Conservation (phyloP, 1,139 yeast genomes). For the Taiozyma sp. region DNA sequence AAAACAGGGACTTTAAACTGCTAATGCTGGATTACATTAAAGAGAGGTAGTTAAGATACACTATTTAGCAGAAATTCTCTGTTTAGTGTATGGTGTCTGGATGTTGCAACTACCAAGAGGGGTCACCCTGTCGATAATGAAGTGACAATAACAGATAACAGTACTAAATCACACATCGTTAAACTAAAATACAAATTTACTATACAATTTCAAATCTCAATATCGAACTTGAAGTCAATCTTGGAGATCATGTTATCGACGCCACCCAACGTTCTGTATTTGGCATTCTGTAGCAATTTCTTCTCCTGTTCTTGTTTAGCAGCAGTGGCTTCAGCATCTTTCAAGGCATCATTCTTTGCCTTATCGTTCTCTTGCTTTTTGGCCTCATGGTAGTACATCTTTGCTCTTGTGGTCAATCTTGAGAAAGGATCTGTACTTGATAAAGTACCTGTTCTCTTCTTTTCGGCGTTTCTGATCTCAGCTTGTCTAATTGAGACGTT, state of each 20-base stretch:
- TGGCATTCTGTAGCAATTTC: conserved; percentile 27
- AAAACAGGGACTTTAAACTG: neutral
- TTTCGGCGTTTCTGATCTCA: conserved; percentile 60
- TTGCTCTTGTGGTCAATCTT: conserved; percentile 80
- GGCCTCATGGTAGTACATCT: conserved; percentile 64
- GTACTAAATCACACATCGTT: neutral
- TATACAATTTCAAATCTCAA: conserved; percentile 25
- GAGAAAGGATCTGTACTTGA: conserved; percentile 80
- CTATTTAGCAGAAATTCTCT: neutral
- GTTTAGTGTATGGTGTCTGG: neutral
- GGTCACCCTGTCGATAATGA: neutral
- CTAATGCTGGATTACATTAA: neutral
- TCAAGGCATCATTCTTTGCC: conserved; percentile 37
- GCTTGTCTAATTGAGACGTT: conserved; percentile 75
- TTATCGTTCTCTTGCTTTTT: conserved; percentile 42
- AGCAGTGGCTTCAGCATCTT: conserved; percentile 29
- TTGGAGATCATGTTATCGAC: conserved; percentile 43
- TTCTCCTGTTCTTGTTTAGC: conserved; percentile 33
- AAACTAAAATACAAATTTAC: neutral
- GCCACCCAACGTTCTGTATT: conserved; percentile 35
- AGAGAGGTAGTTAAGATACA: neutral
- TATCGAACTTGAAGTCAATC: conserved; percentile 40
- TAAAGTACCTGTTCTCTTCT: conserved; percentile 43
- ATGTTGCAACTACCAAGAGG: neutral
- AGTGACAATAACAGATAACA: neutral